Conservation (phyloP, 805 yeast genomes). For the Sporopachydermia quercuum region DNA sequence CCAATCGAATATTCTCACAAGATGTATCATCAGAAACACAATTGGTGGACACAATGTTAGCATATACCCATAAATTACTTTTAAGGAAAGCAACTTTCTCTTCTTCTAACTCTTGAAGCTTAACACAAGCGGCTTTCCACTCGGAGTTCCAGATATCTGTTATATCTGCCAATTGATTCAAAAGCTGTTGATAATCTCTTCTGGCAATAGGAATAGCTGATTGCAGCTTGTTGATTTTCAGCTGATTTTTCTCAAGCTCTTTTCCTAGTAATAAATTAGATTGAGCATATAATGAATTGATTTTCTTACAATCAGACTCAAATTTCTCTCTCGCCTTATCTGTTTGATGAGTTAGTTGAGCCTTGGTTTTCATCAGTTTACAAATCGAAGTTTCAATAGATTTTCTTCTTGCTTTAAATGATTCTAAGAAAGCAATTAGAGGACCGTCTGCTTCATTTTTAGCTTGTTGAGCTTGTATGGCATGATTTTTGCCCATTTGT, state of each 20-base stretch:
- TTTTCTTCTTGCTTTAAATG: conserved; percentile 37
- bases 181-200: conserved; percentile 41
- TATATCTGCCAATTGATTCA: conserved; percentile 37
- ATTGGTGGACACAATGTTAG: conserved; percentile 56
- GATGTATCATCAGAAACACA: conserved; percentile 71
- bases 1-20: conserved; percentile 53
- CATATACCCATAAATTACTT: conserved; percentile 61
- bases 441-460: conserved; percentile 36
- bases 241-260: conserved; percentile 48
- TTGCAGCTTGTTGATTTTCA: conserved; percentile 36
- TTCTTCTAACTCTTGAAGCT: conserved; percentile 52
- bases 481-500: conserved; percentile 41
- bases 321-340: conserved; percentile 29
- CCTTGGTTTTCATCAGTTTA: conserved; percentile 36
- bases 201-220: conserved; percentile 27
- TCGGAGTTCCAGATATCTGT: conserved; percentile 54
- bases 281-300: conserved; percentile 45
- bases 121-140: conserved; percentile 52
- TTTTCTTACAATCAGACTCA: conserved; percentile 40
- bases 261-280: conserved; percentile 58
- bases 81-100: conserved; percentile 59
- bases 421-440: conserved; percentile 33
- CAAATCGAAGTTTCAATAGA: conserved; percentile 42
- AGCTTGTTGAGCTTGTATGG: conserved; percentile 34
- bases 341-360: conserved; percentile 21